Evolutionary conservation across 1,284 basidiomycete genomes (phyloP), one percentile per base, ranked within the genome.

Genomic region (Papiliotrema terrestris): DNA sequence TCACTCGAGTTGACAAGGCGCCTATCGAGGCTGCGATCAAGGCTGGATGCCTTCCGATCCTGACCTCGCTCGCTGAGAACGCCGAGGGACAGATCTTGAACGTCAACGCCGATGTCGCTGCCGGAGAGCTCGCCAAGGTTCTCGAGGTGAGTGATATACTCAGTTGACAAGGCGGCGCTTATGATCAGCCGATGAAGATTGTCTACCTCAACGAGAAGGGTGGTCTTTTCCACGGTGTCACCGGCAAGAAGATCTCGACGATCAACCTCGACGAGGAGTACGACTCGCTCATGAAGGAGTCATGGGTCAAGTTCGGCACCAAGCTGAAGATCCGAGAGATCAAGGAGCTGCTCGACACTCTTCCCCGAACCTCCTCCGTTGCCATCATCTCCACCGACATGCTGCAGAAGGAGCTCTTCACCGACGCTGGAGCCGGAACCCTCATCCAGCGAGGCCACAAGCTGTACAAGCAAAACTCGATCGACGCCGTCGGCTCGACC

Each of bases 261-360:
- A 98, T 99, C 80, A 99, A 98, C 79, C 80, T 99, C 54, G 95
- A 99, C 74, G 95, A 98, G 88, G 95, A 99, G 80, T 98, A 97
- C 78, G 91, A 96, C 64, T 83, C 84, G 41, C 84, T 99, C 57
- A 92, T 98, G 93, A 96, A 94, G 75, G 88, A 98, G 79, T 84
- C 93, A n/a, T 99, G 96, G 95, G 95, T 99, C 79, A 97, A 97
- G 78, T 98, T 87, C 74, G 95, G 95, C 62, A 98, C 96, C 66
- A 99, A 99, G 80, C 89, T 99, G 78, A 98, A 98, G 80, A 83
- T 99, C 51, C 88, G 95, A 65, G 95, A 98, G 78, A 98, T 98
- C 83, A 99, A 99, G 80, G 95, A 98, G 75, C 86, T 99, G 45
- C 85, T 99, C 53, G 96, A 98, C 76, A 89, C 96, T 78, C 90